phyloP scores from a whole-genome alignment of 306 rosid species.

The Cucurbita pepo region DNA sequence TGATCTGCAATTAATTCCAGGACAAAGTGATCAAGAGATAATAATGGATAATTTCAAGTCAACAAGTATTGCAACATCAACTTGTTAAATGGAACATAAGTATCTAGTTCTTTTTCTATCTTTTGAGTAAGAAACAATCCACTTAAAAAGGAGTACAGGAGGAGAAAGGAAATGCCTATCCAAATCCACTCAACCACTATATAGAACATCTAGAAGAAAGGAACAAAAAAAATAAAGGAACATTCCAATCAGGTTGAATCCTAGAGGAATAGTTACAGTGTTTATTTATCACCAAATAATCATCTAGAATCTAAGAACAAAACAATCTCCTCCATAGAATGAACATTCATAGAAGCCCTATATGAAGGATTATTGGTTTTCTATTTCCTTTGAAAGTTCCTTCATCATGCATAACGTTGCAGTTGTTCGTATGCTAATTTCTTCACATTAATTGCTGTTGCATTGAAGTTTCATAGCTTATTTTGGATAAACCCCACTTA shows the following conservation, averaged over 20 bases:
- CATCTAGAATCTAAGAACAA: not conserved
- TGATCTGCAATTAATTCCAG: constrained; percentile 13
- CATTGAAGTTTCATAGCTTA: not conserved
- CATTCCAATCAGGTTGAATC: not conserved
- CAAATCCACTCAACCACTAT: not conserved
- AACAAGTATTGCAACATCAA: not conserved
- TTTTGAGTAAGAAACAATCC: not conserved
- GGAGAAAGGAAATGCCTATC: not conserved
- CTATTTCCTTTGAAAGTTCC: not conserved
- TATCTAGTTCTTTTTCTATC: not conserved
- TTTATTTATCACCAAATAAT: not conserved
- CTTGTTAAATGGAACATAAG: not conserved
- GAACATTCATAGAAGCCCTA: not conserved
- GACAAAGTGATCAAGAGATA: not conserved
- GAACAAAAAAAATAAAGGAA: too few species aligned
- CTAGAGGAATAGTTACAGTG: not conserved
- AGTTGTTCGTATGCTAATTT: not conserved
- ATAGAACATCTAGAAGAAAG: not conserved
- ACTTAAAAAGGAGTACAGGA: not conserved
- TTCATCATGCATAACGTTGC: not conserved
- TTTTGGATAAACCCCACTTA: not conserved
- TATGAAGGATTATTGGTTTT: not conserved
- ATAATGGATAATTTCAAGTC: not conserved
- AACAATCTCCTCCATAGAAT: not conserved
- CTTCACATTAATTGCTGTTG: not conserved